phyloP scores from a whole-genome alignment of 192 early-diverging fungal genomes.

The Kickxella alabastrina region DNA sequence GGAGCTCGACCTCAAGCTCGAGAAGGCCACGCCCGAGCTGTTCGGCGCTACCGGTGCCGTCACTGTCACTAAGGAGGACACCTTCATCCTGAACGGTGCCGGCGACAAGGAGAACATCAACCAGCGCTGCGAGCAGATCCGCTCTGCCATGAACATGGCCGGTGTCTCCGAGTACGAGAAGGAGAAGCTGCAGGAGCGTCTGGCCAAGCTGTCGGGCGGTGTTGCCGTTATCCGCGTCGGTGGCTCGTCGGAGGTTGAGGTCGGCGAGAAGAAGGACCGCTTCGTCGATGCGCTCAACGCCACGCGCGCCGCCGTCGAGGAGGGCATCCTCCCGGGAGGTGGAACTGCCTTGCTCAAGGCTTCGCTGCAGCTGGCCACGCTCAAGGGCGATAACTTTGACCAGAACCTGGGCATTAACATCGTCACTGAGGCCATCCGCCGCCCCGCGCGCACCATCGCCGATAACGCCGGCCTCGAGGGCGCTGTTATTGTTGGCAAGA shows the following conservation, averaged over 20 bases:
- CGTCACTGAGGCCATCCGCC: conserved; percentile 88
- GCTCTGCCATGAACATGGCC: conserved; percentile 74
- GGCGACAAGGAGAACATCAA: conserved; percentile 85
- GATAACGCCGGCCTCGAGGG: conserved; percentile 98
- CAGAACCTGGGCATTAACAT: conserved; percentile 98
- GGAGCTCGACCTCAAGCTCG: conserved; percentile 95
- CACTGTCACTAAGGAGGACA: conserved; percentile 98
- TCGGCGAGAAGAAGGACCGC: conserved; percentile 99
- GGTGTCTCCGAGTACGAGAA: conserved; percentile 95
- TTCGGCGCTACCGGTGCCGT: conserved; percentile 85
- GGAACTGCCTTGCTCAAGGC: conserved; percentile 97
- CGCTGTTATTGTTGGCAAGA: conserved; percentile 90
- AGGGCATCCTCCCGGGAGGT: conserved; percentile 98
- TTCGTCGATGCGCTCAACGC: conserved; percentile 98
- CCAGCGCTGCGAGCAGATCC: conserved; percentile 97
- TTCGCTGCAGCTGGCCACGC: conserved; percentile 67
- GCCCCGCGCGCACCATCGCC: conserved; percentile 91
- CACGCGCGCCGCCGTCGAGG: conserved; percentile 98
- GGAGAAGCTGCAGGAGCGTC: conserved; percentile 99
- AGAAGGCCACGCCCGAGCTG: conserved; percentile 87
- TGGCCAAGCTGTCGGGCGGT: conserved; percentile 97
- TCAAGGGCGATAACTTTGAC: conserved; percentile 98
- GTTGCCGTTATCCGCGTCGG: conserved; percentile 99
- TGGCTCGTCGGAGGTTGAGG: conserved; percentile 97
- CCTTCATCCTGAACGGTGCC: conserved; percentile 94